phyloP scores from a whole-genome alignment of 2,329 filamentous ascomycete genomes.

The Gyromitra esculenta region DNA sequence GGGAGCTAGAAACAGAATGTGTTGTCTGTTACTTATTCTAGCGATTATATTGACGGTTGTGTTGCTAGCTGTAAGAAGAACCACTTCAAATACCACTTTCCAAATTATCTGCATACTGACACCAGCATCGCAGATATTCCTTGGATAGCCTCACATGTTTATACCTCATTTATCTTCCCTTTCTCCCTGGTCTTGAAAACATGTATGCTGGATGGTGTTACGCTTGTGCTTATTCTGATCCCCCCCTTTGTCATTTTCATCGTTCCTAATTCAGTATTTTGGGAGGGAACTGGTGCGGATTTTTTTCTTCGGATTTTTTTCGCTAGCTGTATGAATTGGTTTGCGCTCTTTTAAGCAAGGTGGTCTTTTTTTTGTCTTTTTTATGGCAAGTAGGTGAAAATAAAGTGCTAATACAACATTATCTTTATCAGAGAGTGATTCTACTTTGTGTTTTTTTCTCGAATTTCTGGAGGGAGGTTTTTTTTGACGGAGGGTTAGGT shows the following conservation, averaged over 20 bases:
- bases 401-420: slow-evolving; percentile 19
- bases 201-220: slow-evolving; percentile 32
- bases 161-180: slow-evolving; percentile 12
- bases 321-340: slow-evolving; percentile 7
- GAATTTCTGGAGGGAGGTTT: no score
- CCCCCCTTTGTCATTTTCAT: slow-evolving; percentile 12
- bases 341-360: slow-evolving; percentile 25
- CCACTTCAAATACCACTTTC: neutral
- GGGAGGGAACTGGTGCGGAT: slow-evolving; percentile 1
- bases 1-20: slow-evolving; percentile 92
- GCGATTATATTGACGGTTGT: slow-evolving; percentile 90
- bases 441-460: neutral
- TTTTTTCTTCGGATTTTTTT: slow-evolving; percentile 8
- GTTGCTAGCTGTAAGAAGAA: slow-evolving; percentile 74
- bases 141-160: slow-evolving; percentile 28
- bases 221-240: slow-evolving; percentile 37
- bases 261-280: slow-evolving; percentile 30
- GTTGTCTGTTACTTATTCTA: slow-evolving; percentile 87
- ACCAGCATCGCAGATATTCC: slow-evolving; percentile 31
- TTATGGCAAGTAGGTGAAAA: neutral
- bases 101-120: slow-evolving; percentile 17
- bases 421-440: neutral
- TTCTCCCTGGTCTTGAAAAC: neutral
- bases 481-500: no score
- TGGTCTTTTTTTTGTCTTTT: slow-evolving; percentile 27